Base-by-base conservation (phyloP, 768 basidiomycete genomes). In the Lentinula guzmanii region DNA sequence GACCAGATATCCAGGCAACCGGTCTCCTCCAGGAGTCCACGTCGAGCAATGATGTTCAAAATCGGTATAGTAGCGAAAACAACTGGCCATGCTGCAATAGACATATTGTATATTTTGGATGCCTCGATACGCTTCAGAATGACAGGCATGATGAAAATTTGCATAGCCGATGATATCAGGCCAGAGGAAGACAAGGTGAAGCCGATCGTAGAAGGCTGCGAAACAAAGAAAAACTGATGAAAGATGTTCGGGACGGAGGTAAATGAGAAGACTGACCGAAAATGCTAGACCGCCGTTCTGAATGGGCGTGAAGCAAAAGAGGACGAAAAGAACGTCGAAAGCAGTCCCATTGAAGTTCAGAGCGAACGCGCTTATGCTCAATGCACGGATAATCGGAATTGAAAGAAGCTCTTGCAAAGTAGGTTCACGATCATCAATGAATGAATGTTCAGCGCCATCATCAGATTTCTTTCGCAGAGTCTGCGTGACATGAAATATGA, bases 291-390 rank as follows among this genome's bases (percentile, higher is more conserved):
- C 87, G 33, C 87, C 87, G 2, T 74, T 67, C 42, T 74, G 63
- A 43, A 89, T 70, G 15, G 84, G 77, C 11, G 87, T 85, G 68
- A 86, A 90, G 62, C 84, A 86, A 65, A 85, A 87, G 28, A 89
- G 75, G 8, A 87, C 85, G 65, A 89, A 89, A 7, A 86, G 81
- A n/a, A 85, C 83, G 54, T 88, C 87, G 62, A 86, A 90, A 1
- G 80, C 80, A 0, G 82, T 82, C 8, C 74, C 76, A 64, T 82
- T 74, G 72, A 86, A 88, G 51, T 76, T 76, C 11, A 87, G 72
- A 1, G 77, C 76, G 62, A 76, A 79, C 4, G 82, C 83, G 37
- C 85, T 86, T 42, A 75, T 64, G 48, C 79, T 78, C 50, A 87
- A 66, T 15, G 82, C 78, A 13, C 77, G 77, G 51, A 87, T 80